These are phyloP conservation scores for Colletotrichum sp. DNA, from an alignment of 2,329 filamentous ascomycete genomes.

Conservation along the genomic window DNA sequence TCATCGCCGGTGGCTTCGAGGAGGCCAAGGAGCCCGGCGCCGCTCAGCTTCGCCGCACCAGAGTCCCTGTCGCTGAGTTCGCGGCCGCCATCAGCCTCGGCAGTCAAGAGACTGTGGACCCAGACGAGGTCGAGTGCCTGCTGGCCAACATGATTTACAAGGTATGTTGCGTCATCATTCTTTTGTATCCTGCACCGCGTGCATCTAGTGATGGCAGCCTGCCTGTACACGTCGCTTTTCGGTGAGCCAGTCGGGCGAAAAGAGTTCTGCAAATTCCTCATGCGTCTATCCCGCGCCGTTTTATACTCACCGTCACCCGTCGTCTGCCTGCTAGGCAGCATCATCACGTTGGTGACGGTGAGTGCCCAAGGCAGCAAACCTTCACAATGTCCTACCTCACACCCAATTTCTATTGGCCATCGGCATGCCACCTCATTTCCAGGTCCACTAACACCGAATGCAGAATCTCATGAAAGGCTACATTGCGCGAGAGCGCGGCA, in stretches of 20 bases:
- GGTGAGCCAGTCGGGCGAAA: not conserved
- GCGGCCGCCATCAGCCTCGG: slow-evolving; percentile 81
- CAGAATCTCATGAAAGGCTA: slow-evolving; percentile 98
- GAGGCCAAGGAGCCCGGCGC: slow-evolving; percentile 72
- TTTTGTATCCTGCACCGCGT: not conserved
- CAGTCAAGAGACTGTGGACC: slow-evolving; percentile 72
- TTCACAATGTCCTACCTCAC: not conserved
- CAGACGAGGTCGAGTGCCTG: slow-evolving; percentile 94
- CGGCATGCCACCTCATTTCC: not conserved
- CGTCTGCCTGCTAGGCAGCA: slow-evolving; percentile 1
- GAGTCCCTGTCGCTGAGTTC: slow-evolving; percentile 85
- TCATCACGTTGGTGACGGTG: not conserved
- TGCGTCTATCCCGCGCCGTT: not conserved
- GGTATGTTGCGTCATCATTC: slow-evolving; percentile 54
- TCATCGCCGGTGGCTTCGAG: slow-evolving; percentile 82
- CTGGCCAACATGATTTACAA: slow-evolving; percentile 98
- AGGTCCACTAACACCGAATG: slow-evolving; percentile 37
- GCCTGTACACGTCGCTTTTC: not conserved
- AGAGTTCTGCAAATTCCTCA: not conserved
- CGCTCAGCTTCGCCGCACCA: slow-evolving; percentile 70
- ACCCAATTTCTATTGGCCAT: not conserved
- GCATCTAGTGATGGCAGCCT: not conserved
- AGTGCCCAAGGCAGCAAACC: not conserved
- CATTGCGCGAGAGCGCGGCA: slow-evolving; percentile 87
- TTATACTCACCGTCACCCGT: not conserved